These are phyloP conservation scores for Iris macrosiphon DNA, from an alignment of 106 monocot genomes.

Conservation along the genomic window DNA sequence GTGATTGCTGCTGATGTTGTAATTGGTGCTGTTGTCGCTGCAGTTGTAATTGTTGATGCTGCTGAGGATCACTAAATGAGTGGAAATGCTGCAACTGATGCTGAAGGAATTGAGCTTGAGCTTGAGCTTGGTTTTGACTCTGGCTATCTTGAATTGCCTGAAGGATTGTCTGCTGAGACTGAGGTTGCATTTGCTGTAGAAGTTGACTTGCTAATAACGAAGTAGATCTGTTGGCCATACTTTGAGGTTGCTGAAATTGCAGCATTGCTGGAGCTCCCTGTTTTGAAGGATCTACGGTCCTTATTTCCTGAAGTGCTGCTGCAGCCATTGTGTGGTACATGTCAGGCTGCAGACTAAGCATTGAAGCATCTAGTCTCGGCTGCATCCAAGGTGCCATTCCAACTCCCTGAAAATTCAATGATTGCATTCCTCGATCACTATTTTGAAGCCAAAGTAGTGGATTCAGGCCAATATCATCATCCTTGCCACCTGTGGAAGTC, in stretches of 20 bases:
- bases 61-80: conserved; percentile 8
- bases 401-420: conserved; percentile 68
- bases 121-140: conserved; percentile 19
- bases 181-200: conserved; percentile 29
- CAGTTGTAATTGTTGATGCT: too few relatives aligned
- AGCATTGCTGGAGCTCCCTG: conserved; percentile 25
- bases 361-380: conserved; percentile 48
- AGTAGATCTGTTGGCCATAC: conserved; percentile 11
- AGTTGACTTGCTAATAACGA: conserved; percentile 28
- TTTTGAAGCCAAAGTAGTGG: conserved; percentile 69
- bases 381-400: conserved; percentile 68
- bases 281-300: conserved; percentile 42
- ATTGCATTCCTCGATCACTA: conserved; percentile 51
- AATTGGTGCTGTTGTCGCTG: conserved; percentile 11
- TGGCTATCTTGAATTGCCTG: conserved; percentile 31
- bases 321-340: conserved; percentile 62
- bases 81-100: conserved; percentile 16
- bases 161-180: conserved; percentile 35
- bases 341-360: conserved; percentile 66
- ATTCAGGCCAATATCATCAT: conserved; percentile 53
- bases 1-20: conserved; percentile 2
- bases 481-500: conserved; percentile 36
- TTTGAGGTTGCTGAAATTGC: conserved; percentile 59
- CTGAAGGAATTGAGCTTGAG: conserved; percentile 13
- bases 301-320: conserved; percentile 56